phyloP scores from a whole-genome alignment of 2,329 filamentous ascomycete genomes.

The Aspergillus sclerotialis region DNA sequence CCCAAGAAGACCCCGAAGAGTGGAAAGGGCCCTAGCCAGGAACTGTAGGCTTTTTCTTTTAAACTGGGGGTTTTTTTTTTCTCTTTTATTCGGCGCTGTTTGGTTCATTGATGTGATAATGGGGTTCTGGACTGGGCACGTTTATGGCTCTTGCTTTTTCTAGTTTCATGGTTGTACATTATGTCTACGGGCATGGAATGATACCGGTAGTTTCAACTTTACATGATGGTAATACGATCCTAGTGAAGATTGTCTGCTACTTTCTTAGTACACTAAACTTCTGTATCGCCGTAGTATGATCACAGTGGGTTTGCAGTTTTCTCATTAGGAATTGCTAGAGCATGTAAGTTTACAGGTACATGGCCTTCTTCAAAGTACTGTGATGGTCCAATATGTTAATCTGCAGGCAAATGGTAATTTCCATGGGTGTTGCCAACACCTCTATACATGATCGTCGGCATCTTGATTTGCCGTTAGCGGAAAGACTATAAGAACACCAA shows the following conservation, averaged over 20 bases:
- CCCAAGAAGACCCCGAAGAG: slow-evolving; percentile 98
- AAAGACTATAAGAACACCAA: not conserved
- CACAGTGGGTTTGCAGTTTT: too few species aligned
- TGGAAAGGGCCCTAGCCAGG: slow-evolving; percentile 87
- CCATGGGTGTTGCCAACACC: too few species aligned
- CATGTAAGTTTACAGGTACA: too few species aligned
- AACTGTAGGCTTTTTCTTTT: slow-evolving; percentile 63
- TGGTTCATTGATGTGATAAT: slow-evolving; percentile 62
- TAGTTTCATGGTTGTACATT: slow-evolving; percentile 55
- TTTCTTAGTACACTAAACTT: too few species aligned
- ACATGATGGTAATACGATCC: too few species aligned
- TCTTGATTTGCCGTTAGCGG: not conserved
- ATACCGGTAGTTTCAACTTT: slow-evolving; percentile 34
- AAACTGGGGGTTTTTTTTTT: slow-evolving; percentile 48
- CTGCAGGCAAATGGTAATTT: too few species aligned
- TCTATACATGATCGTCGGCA: too few species aligned
- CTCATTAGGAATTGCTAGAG: too few species aligned
- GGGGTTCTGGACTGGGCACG: slow-evolving; percentile 60
- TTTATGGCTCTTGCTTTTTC: slow-evolving; percentile 51
- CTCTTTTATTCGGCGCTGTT: slow-evolving; percentile 66
- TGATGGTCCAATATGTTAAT: too few species aligned
- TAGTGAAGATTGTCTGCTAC: too few species aligned
- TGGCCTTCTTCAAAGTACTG: too few species aligned
- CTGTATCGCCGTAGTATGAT: too few species aligned
- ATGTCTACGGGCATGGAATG: slow-evolving; percentile 50